Percentiles rank a stretch among this genome's conserved stretches.
phyloP scores from a whole-genome alignment of 176 grass and related monocot genomes.

The Lolium perenne region DNA sequence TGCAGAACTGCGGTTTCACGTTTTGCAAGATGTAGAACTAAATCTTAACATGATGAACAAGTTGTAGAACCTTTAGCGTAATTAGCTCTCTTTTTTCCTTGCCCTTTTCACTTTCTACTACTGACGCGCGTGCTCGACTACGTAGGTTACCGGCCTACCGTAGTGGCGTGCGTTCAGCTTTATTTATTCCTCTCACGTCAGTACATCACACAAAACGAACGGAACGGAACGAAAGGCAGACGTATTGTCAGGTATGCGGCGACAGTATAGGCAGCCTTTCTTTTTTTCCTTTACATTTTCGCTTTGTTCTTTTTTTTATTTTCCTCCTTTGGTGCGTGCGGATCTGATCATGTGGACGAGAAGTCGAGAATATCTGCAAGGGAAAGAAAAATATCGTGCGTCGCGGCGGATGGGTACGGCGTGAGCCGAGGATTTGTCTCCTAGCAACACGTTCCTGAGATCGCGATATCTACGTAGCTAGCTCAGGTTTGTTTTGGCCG shows the following conservation, averaged over 20 bases:
- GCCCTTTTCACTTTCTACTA: no score
- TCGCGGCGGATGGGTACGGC: neutral
- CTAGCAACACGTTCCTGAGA: conserved; percentile 29
- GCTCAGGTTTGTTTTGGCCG: conserved; percentile 6
- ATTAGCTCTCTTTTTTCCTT: no score
- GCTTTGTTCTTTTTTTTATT: neutral
- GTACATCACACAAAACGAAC: neutral
- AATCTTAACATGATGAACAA: no score
- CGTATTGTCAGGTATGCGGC: conserved; percentile 20
- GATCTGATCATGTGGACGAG: neutral
- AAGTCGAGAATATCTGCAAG: neutral
- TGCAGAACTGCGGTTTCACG: no score
- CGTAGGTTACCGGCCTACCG: neutral
- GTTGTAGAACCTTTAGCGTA: no score
- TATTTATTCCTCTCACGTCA: neutral
- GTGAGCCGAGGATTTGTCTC: conserved; percentile 25
- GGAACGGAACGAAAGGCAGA: neutral
- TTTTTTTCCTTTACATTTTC: neutral
- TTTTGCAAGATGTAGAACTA: no score
- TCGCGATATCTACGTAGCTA: neutral
- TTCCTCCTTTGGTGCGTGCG: neutral
- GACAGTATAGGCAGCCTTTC: conserved; percentile 9
- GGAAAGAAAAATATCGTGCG: neutral
- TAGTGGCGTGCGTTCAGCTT: neutral
- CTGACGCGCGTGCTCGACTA: no score